Base-by-base conservation (phyloP, 2,329 filamentous ascomycete species). In the Pyricularia sp. region DNA sequence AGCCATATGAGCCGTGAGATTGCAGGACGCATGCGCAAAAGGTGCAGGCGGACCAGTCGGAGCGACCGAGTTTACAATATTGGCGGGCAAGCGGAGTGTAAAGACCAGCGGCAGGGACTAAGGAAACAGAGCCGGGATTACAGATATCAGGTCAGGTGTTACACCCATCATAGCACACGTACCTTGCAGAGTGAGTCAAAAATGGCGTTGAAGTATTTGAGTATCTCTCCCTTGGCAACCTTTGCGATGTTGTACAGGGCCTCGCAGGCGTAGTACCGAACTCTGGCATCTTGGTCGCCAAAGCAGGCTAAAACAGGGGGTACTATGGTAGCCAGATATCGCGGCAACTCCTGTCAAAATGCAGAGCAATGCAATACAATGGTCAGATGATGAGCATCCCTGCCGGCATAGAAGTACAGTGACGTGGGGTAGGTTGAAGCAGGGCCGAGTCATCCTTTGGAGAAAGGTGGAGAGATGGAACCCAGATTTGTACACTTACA, bases 231-330 rank as follows among this genome's bases (percentile, higher is more conserved):
- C 80, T 99, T 99, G 70, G 94, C 95, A 65, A 99, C 95, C 81
- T 99, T 99, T 76, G 95, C 94, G 77, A 99, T 99, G 80, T 99
- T 99, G 82, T 99, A 99, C 95, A 99, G 99, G 79, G 94, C 96
- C 82, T 99, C 95, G 81, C 95, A 99, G 28, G 95, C 95, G 81
- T 99, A 99, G 79, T 99, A 99, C 72, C 95, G 88, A 36, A 98
- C 95, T 70, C 95, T 88, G 31, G 95, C 94, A 90, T 99, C 95
- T 82, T 98, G 95, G 74, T 99, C 96, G 69, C 92, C 92, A 80
- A 99, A 99, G 83, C 96, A 99, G 68, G 95, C 95, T 64, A 99
- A 86, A 5, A 99, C 95, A 3, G 96, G 96, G 64, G 94, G 94
- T 0, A 99, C 94, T 74, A 99, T 98, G 74, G 94, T 90, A 76